phyloP scores from a whole-genome alignment of 257 asterid species.

The Fraxinus pennsylvanica region DNA sequence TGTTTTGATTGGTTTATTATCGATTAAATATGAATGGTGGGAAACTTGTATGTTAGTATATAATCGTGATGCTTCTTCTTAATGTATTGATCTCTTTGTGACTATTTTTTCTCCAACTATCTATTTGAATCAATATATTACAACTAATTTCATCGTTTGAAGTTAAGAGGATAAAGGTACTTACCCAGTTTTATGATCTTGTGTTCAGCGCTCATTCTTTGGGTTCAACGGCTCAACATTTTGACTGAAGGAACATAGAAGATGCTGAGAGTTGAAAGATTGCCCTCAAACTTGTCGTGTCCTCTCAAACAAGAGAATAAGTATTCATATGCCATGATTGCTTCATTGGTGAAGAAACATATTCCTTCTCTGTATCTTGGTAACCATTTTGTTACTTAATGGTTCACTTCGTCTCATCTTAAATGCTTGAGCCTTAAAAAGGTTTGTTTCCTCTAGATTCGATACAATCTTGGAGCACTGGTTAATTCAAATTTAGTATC shows the following conservation, averaged over 20 bases:
- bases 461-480: too few species aligned
- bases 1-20: not conserved
- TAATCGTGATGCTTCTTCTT: too few species aligned
- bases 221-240: slow-evolving; percentile 95
- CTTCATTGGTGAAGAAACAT: not conserved
- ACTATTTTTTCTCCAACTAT: not conserved
- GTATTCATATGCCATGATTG: not conserved
- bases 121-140: not conserved
- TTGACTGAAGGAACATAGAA: slow-evolving; percentile 28
- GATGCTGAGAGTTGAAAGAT: slow-evolving; percentile 1
- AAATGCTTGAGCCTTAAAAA: not conserved
- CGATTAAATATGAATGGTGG: not conserved
- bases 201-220: slow-evolving; percentile 62
- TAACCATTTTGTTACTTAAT: not conserved
- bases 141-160: not conserved
- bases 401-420: not conserved
- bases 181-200: slow-evolving; percentile 21
- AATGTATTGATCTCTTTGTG: not conserved
- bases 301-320: not conserved
- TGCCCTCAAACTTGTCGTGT: not conserved
- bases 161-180: not conserved
- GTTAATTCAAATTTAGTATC: too few species aligned
- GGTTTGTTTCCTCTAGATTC: not conserved
- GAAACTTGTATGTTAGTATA: not conserved
- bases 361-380: not conserved